A percentile compares a stretch with the other conserved stretches of the same genome.
Evolutionary conservation across 805 yeast genomes (phyloP).

Genomic region (Spathaspora sp.): DNA sequence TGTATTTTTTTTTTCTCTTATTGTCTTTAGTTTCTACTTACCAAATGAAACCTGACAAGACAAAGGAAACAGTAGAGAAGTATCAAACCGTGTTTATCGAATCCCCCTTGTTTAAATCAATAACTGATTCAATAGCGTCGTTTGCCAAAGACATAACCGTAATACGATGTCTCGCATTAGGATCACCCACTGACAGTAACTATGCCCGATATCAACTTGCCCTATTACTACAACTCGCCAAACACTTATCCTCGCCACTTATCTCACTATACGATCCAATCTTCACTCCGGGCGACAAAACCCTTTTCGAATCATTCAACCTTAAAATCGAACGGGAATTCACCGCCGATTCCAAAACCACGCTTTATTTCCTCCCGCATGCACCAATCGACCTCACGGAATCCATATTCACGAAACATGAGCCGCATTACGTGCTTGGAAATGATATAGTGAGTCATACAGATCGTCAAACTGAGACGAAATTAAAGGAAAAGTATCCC

Average conservation of each 20-base stretch:
- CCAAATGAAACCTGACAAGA: background rate
- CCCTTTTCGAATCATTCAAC: slow-evolving; percentile 14
- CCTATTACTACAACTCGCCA: slow-evolving; percentile 39
- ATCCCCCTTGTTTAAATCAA: background rate
- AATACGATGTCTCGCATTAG: slow-evolving; percentile 70
- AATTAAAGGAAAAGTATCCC: slow-evolving; percentile 43
- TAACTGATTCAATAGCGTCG: background rate
- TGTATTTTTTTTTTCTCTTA: too few species aligned
- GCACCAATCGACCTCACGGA: slow-evolving; percentile 60
- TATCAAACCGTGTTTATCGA: background rate
- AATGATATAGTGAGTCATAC: slow-evolving; percentile 54
- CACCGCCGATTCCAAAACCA: slow-evolving; percentile 7
- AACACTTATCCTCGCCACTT: slow-evolving; percentile 15
- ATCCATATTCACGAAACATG: slow-evolving; percentile 22
- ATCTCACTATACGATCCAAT: slow-evolving; percentile 65
- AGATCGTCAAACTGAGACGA: slow-evolving; percentile 44
- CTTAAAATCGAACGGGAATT: slow-evolving; percentile 14
- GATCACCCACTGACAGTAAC: slow-evolving; percentile 56
- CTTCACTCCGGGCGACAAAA: slow-evolving; percentile 45
- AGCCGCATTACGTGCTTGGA: slow-evolving; percentile 44
- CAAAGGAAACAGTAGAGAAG: background rate
- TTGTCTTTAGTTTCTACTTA: too few species aligned
- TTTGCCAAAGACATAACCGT: background rate
- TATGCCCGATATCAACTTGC: slow-evolving; percentile 69
- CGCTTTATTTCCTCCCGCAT: slow-evolving; percentile 68